Conservation (phyloP, 768 basidiomycete genomes). For the Daedaleopsis sinensis region DNA sequence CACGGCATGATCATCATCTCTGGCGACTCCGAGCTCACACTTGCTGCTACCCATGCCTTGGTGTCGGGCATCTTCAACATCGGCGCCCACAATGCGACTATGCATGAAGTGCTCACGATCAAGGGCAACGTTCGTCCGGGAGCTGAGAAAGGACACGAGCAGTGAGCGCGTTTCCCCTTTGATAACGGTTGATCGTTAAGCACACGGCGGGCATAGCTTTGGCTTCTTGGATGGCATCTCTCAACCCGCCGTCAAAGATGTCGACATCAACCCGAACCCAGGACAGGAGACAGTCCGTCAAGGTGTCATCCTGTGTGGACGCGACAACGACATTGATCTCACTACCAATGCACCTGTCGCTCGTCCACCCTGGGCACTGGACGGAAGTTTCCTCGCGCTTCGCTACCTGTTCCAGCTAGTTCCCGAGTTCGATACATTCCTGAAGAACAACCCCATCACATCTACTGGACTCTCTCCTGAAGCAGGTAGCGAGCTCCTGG, state of each 20-base stretch:
- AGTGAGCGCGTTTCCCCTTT: slow-evolving; percentile 14
- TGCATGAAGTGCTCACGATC: slow-evolving; percentile 41
- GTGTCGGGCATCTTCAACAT: slow-evolving; percentile 34
- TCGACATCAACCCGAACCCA: slow-evolving; percentile 15
- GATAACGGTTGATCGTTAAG: background rate
- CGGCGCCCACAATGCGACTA: slow-evolving; percentile 36
- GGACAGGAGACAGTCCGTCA: slow-evolving; percentile 30
- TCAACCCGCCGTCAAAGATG: slow-evolving; percentile 36
- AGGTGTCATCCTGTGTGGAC: slow-evolving; percentile 30
- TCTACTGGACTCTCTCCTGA: slow-evolving; percentile 19
- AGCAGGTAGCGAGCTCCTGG: slow-evolving; percentile 32
- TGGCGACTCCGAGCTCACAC: slow-evolving; percentile 43
- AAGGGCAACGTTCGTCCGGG: slow-evolving; percentile 38
- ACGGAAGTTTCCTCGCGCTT: slow-evolving; percentile 36
- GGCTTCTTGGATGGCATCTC: slow-evolving; percentile 36
- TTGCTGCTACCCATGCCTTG: slow-evolving; percentile 26
- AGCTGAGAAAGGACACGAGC: slow-evolving; percentile 31
- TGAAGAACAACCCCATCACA: slow-evolving; percentile 25
- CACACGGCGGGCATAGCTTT: slow-evolving; percentile 17
- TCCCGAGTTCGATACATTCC: slow-evolving; percentile 38
- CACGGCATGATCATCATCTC: slow-evolving; percentile 55
- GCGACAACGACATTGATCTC: slow-evolving; percentile 18
- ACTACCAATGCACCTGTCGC: background rate
- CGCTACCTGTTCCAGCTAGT: slow-evolving; percentile 37
- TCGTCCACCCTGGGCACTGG: slow-evolving; percentile 37